Evolutionary conservation across 192 early-diverging fungal species (phyloP), one percentile per base, ranked within the genome.

Genomic region (Coemansia sp.): DNA sequence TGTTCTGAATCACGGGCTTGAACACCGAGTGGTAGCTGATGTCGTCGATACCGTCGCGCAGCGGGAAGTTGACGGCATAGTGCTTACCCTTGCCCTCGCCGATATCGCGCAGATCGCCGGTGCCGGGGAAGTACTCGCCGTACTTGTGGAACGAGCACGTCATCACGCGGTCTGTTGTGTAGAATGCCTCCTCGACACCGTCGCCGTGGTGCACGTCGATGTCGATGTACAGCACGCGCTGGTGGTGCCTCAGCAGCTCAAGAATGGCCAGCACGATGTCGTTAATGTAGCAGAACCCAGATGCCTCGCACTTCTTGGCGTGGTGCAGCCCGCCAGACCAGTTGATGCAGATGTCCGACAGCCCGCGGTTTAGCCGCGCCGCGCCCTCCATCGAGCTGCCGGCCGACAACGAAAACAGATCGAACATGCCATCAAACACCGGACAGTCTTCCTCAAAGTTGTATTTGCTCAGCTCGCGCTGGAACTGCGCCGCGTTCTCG

Each of bases 131-230:
- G 66, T 89, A 99, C 62, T 99, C 94, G 33, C 97, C 97, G 76
- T 95, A 97, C 76, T 98, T 97, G 70, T 99, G 97, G 80, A 99
- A 98, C 18, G 92, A 94, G 48, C 93, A 91, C 6, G 97, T 98
- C 97, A 99, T 99, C 7, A 99, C 97, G 31, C 97, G 90, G 67
- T 99, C 97, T 5, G 96, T 97, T n/a, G 92, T 91, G 71, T 98
- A 99, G 68, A 99, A 99, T 17, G 97, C 97, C 72, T 97, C 96
- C 71, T 98, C 95, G 22, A 99, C 97, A 36, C 97, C 97, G 72
- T 99, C 97, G 52, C 97, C 97, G 68, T 99, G 97, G 77, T 99
- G 97, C 8, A 97, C 93, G 73, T 99, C 97, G 71, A 97, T 97
- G 73, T 99, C 97, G 60, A 96, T 94, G 72, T 99, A 99, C 4